Conservation (phyloP, 2,329 filamentous ascomycete species). For the Rhinocladiella similis region DNA sequence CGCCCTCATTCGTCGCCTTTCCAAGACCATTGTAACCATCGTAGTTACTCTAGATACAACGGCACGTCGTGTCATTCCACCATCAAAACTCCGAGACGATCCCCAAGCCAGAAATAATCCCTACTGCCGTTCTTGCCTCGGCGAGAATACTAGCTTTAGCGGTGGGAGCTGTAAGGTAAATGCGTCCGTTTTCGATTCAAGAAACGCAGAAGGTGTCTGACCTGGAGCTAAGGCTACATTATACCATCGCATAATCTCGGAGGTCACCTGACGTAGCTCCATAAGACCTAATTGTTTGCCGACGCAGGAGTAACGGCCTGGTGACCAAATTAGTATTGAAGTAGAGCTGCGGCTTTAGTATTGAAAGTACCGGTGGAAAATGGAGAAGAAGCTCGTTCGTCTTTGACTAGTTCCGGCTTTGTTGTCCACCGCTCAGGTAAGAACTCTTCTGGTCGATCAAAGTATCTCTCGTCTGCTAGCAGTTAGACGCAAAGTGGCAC, state of each 20-base stretch:
- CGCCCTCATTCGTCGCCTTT: too few species aligned
- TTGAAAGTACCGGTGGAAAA: constrained; percentile 39
- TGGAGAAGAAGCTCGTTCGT: constrained; percentile 34
- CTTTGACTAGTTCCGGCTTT: constrained; percentile 34
- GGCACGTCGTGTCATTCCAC: too few species aligned
- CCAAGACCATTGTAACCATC: too few species aligned
- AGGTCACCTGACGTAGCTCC: constrained; percentile 27
- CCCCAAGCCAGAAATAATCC: too few species aligned
- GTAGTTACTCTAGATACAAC: too few species aligned
- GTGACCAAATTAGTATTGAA: constrained; percentile 18
- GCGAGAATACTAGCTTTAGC: not conserved
- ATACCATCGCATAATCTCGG: constrained; percentile 3
- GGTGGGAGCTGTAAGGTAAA: not conserved
- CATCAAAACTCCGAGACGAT: too few species aligned
- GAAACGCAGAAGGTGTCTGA: too few species aligned
- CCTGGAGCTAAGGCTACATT: not conserved
- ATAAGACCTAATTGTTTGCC: constrained; percentile 33
- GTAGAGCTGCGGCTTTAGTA: too few species aligned
- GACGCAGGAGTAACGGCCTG: constrained; percentile 31
- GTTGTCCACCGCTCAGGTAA: constrained; percentile 43
- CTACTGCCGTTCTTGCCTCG: too few species aligned
- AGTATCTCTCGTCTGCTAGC: constrained; percentile 36
- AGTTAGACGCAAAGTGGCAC: not conserved
- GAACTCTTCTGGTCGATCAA: constrained; percentile 31
- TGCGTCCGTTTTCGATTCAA: not conserved